Base-by-base conservation (phyloP, 768 basidiomycete genomes). In the Candolleomyces aberdarensis region DNA sequence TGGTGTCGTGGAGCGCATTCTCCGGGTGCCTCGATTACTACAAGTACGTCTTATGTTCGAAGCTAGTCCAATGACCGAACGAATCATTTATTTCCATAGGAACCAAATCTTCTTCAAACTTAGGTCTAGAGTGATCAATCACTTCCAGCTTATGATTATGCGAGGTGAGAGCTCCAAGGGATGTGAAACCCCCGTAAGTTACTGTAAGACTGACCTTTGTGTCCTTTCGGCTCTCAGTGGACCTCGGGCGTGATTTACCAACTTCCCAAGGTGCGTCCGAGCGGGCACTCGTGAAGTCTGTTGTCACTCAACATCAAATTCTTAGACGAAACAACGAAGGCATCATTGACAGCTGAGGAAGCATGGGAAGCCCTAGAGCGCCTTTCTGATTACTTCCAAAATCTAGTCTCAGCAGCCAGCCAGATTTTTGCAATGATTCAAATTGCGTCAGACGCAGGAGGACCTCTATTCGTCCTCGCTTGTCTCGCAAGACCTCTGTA, bases 341-440 rank as follows among this genome's bases (percentile, higher is more conserved):
- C 49, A 20, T 14, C 19, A 31, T 51, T 47, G 26, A 14, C 20
- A 15, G 49, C 49, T 8, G 5, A 14, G 49, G 49, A 51, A 20
- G 63, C 57, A 0, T 61, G 60, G 60, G 36, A 46, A 0, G 29
- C 60, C 0, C 56, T 64, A 13, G 10, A 43, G 31, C 29, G 19
- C 3, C 19, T 64, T 4, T 54, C 57, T 20, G 15, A 22, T 3
- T 56, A 31, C 54, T 10, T 26, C 7, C 26, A 15, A 8, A 13
- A 54, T 17, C 3, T 48, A 13, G 15, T 64, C 11, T 54, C 26
- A 11, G 56, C 55, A 5, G 13, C 56, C 17, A 61, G 60, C 26
- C 60, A 61, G n/a, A 26, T 64, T 36, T 31, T 56, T 1, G 46
- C 61, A 7, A 40, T 61, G n/a, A 40, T 55, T 7, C 60, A 56